phyloP scores from a whole-genome alignment of 805 yeast genomes.

The Metschnikowia henanensis region DNA sequence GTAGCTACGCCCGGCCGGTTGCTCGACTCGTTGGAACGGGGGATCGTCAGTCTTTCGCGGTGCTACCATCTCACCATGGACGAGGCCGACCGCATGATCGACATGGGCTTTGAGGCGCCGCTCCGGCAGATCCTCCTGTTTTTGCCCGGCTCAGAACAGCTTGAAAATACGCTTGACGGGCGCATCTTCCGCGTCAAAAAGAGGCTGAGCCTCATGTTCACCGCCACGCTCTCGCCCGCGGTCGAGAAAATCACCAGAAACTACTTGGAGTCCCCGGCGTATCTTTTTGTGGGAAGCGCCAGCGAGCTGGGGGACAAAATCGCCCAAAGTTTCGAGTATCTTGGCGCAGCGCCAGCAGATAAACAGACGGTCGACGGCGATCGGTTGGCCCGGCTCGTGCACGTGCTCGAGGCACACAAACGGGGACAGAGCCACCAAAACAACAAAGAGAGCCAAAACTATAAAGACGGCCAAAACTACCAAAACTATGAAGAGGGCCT shows the following conservation, averaged over 20 bases:
- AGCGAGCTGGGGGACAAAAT: constrained; percentile 69
- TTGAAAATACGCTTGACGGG: constrained; percentile 26
- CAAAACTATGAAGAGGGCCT: no score
- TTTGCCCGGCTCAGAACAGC: constrained; percentile 45
- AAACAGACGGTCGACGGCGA: constrained; percentile 26
- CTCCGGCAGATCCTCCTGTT: constrained; percentile 57
- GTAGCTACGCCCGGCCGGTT: constrained; percentile 96
- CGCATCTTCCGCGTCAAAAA: constrained; percentile 38
- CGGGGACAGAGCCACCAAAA: no score
- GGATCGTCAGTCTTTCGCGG: constrained; percentile 56
- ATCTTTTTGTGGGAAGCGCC: constrained; percentile 64
- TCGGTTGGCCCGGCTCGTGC: constrained; percentile 44
- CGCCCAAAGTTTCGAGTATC: constrained; percentile 58
- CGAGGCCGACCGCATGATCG: constrained; percentile 96
- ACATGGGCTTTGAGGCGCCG: constrained; percentile 89
- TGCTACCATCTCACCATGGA: constrained; percentile 77
- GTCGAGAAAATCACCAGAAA: constrained; percentile 66
- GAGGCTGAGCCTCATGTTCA: constrained; percentile 82
- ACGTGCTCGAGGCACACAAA: constrained; percentile 47
- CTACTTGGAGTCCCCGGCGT: constrained; percentile 62
- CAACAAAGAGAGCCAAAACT: no score
- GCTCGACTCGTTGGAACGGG: constrained; percentile 73
- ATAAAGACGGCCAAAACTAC: no score
- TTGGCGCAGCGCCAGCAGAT: constrained; percentile 34
- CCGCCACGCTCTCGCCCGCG: constrained; percentile 86